phyloP scores from a whole-genome alignment of 352 stramenopile species.

The Globisporangium yorkense region DNA sequence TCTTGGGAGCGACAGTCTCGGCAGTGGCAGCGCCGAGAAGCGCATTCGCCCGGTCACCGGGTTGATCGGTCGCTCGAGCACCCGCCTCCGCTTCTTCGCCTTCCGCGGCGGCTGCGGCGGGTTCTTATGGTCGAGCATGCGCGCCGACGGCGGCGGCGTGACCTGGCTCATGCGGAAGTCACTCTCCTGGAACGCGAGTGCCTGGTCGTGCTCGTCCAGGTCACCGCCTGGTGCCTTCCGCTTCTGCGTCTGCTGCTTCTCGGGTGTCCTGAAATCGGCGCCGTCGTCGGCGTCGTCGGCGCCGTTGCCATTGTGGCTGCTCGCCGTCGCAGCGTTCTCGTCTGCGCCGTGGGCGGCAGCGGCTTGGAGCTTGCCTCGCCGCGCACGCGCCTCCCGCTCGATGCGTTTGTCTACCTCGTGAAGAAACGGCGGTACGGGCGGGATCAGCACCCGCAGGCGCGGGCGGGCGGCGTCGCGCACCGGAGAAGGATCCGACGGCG shows the following conservation, averaged over 20 bases:
- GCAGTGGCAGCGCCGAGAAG: slow-evolving; percentile 13
- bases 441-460: slow-evolving; percentile 13
- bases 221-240: slow-evolving; percentile 5
- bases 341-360: background rate
- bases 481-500: background rate
- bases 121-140: slow-evolving; percentile 64
- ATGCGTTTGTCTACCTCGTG: slow-evolving; percentile 15
- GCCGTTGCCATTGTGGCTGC: background rate
- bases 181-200: slow-evolving; percentile 18
- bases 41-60: slow-evolving; percentile 11
- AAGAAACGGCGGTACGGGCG: slow-evolving; percentile 15
- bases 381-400: slow-evolving; percentile 2
- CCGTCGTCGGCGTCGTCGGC: slow-evolving; percentile 3
- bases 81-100: slow-evolving; percentile 22
- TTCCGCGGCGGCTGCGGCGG: slow-evolving; percentile 50
- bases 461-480: background rate
- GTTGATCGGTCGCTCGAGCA: slow-evolving; percentile 11
- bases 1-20: slow-evolving; percentile 6
- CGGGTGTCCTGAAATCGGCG: slow-evolving; percentile 8
- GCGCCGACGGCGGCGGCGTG: slow-evolving; percentile 53
- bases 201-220: slow-evolving; percentile 13
- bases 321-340: background rate
- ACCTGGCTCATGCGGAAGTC: slow-evolving; percentile 39
- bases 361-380: background rate
- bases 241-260: slow-evolving; percentile 12